phyloP scores from a whole-genome alignment of 2,329 filamentous ascomycete species.

The Alternaria solani region DNA sequence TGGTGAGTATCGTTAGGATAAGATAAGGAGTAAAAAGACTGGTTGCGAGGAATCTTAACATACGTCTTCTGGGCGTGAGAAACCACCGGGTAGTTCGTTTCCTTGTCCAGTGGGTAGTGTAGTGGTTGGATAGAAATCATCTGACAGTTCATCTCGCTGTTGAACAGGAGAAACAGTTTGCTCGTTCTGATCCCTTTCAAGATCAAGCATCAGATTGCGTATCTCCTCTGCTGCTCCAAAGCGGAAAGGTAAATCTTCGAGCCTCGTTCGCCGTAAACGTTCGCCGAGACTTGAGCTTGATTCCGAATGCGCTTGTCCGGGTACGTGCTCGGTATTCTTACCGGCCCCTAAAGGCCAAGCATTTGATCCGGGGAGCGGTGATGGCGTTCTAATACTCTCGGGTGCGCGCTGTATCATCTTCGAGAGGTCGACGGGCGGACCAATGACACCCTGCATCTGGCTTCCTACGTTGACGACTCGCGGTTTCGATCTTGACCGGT shows the following conservation, averaged over 20 bases:
- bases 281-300: conserved; percentile 8
- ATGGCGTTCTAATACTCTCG: neutral
- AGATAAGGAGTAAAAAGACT: no score
- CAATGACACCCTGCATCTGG: neutral
- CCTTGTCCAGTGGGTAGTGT: no score
- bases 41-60: neutral
- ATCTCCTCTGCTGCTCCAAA: conserved; percentile 7
- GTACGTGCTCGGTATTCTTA: no score
- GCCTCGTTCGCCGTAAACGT: neutral
- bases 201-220: conserved; percentile 3
- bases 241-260: conserved; percentile 7
- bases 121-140: neutral
- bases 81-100: neutral
- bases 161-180: neutral
- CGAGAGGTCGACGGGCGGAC: neutral
- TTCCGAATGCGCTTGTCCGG: neutral
- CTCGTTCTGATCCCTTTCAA: neutral
- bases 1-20: neutral
- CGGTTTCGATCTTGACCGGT: neutral
- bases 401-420: conserved; percentile 3
- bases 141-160: neutral
- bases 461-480: neutral
- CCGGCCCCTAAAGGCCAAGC: neutral
- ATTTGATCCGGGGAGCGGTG: neutral
- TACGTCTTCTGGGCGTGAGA: neutral